These are phyloP conservation scores for Lonicera japonica DNA, from an alignment of 129 eudicot genomes.

Conservation along the genomic window DNA sequence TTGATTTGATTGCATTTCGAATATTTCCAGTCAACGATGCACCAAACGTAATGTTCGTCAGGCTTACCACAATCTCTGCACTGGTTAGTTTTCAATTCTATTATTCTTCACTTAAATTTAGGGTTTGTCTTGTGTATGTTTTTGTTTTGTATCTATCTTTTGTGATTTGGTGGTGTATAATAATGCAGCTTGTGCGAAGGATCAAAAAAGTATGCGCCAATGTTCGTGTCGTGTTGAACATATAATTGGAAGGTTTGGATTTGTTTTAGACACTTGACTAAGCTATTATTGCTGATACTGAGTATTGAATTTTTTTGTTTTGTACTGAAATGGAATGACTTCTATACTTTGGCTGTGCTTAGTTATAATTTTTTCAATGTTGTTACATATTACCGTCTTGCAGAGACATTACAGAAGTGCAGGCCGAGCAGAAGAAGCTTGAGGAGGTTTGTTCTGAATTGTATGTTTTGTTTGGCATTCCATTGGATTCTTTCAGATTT, in stretches of 20 bases:
- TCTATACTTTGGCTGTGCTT: background rate
- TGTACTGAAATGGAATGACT: background rate
- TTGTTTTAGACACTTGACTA: too few species aligned
- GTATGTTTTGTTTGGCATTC: background rate
- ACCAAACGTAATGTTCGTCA: constrained; percentile 88
- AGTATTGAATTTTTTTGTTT: background rate
- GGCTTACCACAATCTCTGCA: constrained; percentile 84
- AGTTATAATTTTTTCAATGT: too few species aligned
- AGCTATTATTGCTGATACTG: too few species aligned
- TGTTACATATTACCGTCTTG: background rate
- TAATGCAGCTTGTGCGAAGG: constrained; percentile 83
- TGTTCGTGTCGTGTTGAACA: constrained; percentile 70
- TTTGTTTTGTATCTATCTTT: background rate
- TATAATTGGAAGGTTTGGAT: constrained; percentile 67
- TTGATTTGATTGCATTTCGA: background rate
- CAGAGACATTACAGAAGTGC: constrained; percentile 82
- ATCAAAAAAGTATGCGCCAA: constrained; percentile 82
- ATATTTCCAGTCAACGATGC: constrained; percentile 59
- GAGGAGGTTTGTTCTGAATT: constrained; percentile 54
- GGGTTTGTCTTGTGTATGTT: too few species aligned
- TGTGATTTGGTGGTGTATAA: background rate
- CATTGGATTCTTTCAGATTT: background rate
- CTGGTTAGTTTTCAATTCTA: constrained; percentile 41
- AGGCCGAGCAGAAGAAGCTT: constrained; percentile 85
- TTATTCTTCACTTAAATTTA: background rate